A percentile compares a stretch with the other conserved stretches of the same genome.
phyloP scores from a whole-genome alignment of 2,329 filamentous ascomycete species.

The Didymella sp. region DNA sequence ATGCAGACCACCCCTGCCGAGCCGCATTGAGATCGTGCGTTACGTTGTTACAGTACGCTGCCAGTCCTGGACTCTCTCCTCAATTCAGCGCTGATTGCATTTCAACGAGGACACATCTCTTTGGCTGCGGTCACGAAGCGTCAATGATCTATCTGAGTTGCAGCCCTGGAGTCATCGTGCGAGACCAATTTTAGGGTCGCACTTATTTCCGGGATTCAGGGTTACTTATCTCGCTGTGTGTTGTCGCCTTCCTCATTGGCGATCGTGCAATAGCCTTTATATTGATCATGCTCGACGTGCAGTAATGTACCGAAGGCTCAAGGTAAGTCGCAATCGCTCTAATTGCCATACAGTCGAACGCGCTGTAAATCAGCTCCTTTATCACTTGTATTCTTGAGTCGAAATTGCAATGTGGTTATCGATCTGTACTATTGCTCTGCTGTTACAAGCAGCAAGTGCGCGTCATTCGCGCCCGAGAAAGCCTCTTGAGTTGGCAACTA shows the following conservation, averaged over 20 bases:
- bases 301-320: background rate
- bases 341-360: background rate
- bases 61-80: background rate
- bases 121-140: background rate
- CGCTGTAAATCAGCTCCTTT: background rate
- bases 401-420: background rate
- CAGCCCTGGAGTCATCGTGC: background rate
- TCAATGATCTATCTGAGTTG: background rate
- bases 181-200: background rate
- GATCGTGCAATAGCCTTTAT: background rate
- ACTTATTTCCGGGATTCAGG: background rate
- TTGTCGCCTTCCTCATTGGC: constrained; percentile 7
- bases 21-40: background rate
- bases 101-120: background rate
- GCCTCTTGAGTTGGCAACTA: background rate
- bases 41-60: too few species aligned
- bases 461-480: background rate
- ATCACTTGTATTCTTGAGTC: background rate
- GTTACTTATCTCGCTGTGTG: background rate
- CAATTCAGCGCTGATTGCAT: background rate
- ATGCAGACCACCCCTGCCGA: background rate
- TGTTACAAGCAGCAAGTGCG: constrained; percentile 1
- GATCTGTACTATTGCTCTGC: background rate
- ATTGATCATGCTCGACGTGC: background rate
- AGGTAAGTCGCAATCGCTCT: background rate